Percentiles rank a stretch among this genome's conserved stretches.
Conservation (phyloP, 805 yeast species). For the Saccharomycopsis capsularis region DNA sequence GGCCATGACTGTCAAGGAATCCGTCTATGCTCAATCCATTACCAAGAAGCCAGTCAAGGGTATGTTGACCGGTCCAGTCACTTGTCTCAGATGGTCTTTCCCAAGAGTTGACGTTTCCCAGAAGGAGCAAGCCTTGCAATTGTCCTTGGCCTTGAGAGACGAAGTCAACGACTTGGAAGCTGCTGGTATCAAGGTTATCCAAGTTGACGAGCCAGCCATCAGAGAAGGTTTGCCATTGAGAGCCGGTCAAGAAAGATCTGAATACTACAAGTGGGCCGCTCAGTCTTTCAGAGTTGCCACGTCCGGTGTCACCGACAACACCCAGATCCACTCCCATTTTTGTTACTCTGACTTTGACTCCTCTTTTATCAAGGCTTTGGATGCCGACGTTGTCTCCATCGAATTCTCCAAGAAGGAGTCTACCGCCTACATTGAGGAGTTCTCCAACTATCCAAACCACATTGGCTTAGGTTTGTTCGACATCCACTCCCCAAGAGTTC, state of each 20-base stretch:
- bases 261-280: slow-evolving; percentile 97
- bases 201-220: slow-evolving; percentile 99
- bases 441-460: slow-evolving; percentile 98
- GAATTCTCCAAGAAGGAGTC: slow-evolving; percentile 99
- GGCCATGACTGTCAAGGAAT: slow-evolving; percentile 98
- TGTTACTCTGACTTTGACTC: slow-evolving; percentile 99
- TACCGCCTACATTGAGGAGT: slow-evolving; percentile 95
- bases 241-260: slow-evolving; percentile 94
- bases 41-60: slow-evolving; percentile 97
- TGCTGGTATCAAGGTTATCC: slow-evolving; percentile 96
- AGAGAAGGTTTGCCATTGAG: slow-evolving; percentile 99
- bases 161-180: slow-evolving; percentile 97
- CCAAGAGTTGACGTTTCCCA: slow-evolving; percentile 97
- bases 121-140: slow-evolving; percentile 91
- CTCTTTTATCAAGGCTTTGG: slow-evolving; percentile 98
- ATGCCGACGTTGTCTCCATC: slow-evolving; percentile 98
- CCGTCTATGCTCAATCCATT: slow-evolving; percentile 96
- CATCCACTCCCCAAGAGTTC: slow-evolving; percentile 99
- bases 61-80: slow-evolving; percentile 99
- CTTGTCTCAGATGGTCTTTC: slow-evolving; percentile 99
- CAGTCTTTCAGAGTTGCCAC: slow-evolving; percentile 99
- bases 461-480: slow-evolving; percentile 98
- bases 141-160: slow-evolving; percentile 95
- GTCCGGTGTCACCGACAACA: slow-evolving; percentile 89
- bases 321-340: slow-evolving; percentile 99